These are phyloP conservation scores for Lojkania enalia DNA, from an alignment of 2,329 filamentous ascomycete species.

Conservation along the genomic window DNA sequence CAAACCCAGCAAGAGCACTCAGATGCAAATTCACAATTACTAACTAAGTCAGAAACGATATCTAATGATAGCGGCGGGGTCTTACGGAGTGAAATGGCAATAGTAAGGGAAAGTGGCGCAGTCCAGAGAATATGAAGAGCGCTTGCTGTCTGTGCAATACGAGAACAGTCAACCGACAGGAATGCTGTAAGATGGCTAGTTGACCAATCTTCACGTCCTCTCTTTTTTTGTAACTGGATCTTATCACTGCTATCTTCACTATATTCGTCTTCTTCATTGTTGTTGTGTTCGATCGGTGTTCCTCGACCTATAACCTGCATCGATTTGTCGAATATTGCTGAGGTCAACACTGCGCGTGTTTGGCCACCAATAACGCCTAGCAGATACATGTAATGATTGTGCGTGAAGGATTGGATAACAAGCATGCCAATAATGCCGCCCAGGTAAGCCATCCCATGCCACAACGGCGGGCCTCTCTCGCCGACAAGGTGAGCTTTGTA, in stretches of 20 bases:
- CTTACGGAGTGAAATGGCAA: no score
- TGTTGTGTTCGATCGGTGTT: no score
- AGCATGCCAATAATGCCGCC: background rate
- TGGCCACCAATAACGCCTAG: slow-evolving; percentile 85
- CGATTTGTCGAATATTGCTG: slow-evolving; percentile 80
- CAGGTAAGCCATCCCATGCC: background rate
- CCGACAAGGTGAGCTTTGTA: background rate
- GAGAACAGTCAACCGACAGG: background rate
- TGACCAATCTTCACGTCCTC: background rate
- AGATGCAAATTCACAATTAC: background rate
- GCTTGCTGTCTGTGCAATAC: background rate
- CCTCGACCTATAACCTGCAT: no score
- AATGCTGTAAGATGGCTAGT: background rate
- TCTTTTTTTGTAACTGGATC: background rate
- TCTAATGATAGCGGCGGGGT: no score
- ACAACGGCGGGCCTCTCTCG: background rate
- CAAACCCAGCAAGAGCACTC: background rate
- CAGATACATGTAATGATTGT: slow-evolving; percentile 55
- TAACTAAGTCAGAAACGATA: no score
- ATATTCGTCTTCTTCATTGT: no score
- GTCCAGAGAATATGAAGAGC: background rate
- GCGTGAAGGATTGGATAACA: background rate
- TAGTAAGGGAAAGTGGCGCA: background rate
- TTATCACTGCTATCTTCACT: no score
- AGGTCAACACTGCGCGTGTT: slow-evolving; percentile 72